A percentile compares a stretch with the other conserved stretches of the same genome.
Evolutionary conservation across 768 basidiomycete genomes (phyloP).

Genomic region (Lentinula lateritia): DNA sequence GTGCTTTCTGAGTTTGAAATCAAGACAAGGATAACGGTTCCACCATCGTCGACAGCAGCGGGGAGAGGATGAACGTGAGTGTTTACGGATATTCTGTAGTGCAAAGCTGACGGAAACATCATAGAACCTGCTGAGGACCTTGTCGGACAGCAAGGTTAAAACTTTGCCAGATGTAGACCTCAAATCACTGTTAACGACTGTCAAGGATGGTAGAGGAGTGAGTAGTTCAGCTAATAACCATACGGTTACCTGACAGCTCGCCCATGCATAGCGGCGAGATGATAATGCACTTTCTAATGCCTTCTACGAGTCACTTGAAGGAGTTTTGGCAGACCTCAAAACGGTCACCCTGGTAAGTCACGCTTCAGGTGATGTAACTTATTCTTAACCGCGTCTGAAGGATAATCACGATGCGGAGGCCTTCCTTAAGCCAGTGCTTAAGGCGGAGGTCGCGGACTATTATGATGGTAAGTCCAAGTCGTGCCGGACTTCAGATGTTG

Average conservation of each 20-base stretch:
- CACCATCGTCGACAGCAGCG: constrained; percentile 11
- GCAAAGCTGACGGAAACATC: neutral
- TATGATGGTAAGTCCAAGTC: constrained; percentile 63
- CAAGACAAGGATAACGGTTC: constrained; percentile 3
- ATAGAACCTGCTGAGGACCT: constrained; percentile 86
- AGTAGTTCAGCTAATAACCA: constrained; percentile 27
- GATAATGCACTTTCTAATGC: constrained; percentile 77
- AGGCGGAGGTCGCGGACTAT: constrained; percentile 88
- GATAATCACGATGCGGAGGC: constrained; percentile 89
- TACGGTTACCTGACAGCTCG: constrained; percentile 9
- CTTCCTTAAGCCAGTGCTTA: constrained; percentile 91
- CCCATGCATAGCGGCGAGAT: constrained; percentile 21
- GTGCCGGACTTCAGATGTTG: constrained; percentile 2
- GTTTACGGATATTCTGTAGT: constrained; percentile 19
- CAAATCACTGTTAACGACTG: constrained; percentile 72
- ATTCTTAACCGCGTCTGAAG: constrained; percentile 24
- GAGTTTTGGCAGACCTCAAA: constrained; percentile 79
- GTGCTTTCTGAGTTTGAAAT: constrained; percentile 6
- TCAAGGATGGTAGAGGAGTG: constrained; percentile 80
- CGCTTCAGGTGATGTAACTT: neutral
- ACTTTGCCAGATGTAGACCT: constrained; percentile 64
- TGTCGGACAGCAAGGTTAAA: constrained; percentile 73
- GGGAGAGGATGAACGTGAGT: constrained; percentile 32
- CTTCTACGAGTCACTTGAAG: constrained; percentile 93
- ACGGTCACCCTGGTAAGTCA: constrained; percentile 60